phyloP scores from a whole-genome alignment of 1,284 basidiomycete species.

The Clitocybe nebularis region DNA sequence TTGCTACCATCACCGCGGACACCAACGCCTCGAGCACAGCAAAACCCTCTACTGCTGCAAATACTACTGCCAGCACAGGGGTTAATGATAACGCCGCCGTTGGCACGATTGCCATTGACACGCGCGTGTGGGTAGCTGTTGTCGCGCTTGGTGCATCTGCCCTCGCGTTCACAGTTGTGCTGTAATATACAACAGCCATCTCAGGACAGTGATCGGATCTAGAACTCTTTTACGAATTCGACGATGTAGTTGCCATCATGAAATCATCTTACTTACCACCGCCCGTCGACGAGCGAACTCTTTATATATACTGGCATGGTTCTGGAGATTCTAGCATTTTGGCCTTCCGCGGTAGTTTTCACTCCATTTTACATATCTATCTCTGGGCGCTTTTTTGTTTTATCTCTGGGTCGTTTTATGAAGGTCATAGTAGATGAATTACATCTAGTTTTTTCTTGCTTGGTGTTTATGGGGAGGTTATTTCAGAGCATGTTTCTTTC shows the following conservation, averaged over 20 bases:
- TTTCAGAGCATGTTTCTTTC: too few species aligned
- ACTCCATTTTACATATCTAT: too few species aligned
- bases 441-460: too few species aligned
- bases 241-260: neutral
- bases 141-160: conserved; percentile 21
- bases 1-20: neutral
- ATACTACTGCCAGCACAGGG: conserved; percentile 10
- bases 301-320: too few species aligned
- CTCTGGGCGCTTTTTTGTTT: too few species aligned
- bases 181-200: conserved; percentile 15
- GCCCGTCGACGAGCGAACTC: too few species aligned
- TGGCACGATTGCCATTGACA: conserved; percentile 15
- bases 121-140: conserved; percentile 20
- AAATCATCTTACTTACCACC: too few species aligned
- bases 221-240: neutral
- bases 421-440: too few species aligned
- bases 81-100: conserved; percentile 11
- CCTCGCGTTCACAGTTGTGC: conserved; percentile 21
- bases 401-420: too few species aligned
- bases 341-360: too few species aligned
- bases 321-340: too few species aligned
- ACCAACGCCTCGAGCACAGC: neutral
- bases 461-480: too few species aligned
- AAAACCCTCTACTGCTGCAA: conserved; percentile 2
- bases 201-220: neutral